Conservation (phyloP, 345 rosid genomes). For the Streptanthus diversifolius region DNA sequence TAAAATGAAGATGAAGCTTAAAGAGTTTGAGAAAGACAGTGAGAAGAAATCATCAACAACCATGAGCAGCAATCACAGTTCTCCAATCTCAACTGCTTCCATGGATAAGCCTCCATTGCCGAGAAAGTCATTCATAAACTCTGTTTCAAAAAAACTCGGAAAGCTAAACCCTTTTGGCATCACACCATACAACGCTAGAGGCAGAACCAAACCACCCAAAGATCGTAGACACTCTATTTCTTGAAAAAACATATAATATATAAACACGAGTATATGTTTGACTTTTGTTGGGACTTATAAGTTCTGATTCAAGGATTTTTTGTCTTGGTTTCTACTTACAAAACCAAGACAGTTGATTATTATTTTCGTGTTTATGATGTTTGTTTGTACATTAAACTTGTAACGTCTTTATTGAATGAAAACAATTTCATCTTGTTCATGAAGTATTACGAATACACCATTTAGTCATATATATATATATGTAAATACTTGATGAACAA, state of each 20-base stretch:
- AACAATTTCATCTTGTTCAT: not conserved
- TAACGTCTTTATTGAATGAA: not conserved
- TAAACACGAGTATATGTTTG: not conserved
- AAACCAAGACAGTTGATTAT: not conserved
- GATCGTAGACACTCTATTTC: constrained; percentile 87
- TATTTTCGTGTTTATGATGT: not conserved
- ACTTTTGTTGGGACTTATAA: constrained; percentile 21
- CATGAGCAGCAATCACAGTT: constrained; percentile 11
- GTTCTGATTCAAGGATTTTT: constrained; percentile 10
- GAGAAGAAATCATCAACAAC: constrained; percentile 20
- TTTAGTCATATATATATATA: not conserved
- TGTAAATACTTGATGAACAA: no score
- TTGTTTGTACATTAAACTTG: constrained; percentile 21
- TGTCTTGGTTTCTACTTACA: not conserved
- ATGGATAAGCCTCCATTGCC: constrained; percentile 79
- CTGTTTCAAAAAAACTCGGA: constrained; percentile 77
- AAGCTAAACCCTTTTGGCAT: constrained; percentile 67
- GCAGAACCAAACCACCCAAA: constrained; percentile 60
- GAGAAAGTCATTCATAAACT: constrained; percentile 67
- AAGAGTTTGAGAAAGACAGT: constrained; percentile 65
- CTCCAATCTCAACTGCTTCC: constrained; percentile 35
- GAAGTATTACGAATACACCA: not conserved
- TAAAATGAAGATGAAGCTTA: constrained; percentile 81
- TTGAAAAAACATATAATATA: constrained; percentile 32
- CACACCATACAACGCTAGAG: constrained; percentile 43